These are phyloP conservation scores for Microcos paniculata DNA, from an alignment of 345 rosid species.

Conservation along the genomic window DNA sequence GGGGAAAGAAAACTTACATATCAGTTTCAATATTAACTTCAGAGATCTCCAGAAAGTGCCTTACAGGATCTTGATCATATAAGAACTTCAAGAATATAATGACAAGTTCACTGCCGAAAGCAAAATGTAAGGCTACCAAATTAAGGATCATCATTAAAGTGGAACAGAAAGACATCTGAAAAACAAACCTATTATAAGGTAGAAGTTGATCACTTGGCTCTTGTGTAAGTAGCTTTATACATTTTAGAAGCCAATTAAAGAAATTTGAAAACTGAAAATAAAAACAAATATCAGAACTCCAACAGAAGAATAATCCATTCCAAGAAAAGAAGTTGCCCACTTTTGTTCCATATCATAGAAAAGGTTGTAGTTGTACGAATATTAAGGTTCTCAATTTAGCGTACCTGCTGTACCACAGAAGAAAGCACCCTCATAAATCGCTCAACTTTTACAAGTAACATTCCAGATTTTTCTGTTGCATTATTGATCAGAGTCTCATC, in stretches of 20 bases:
- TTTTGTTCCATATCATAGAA: not conserved
- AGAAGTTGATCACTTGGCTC: constrained; percentile 88
- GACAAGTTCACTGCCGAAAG: constrained; percentile 78
- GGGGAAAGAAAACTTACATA: constrained; percentile 65
- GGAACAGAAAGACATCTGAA: constrained; percentile 17
- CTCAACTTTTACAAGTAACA: constrained; percentile 79
- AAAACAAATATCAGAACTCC: constrained; percentile 16
- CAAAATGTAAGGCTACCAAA: constrained; percentile 21
- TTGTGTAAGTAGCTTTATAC: constrained; percentile 81
- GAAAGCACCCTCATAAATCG: constrained; percentile 80
- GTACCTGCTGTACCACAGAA: constrained; percentile 80
- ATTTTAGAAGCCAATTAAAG: constrained; percentile 86
- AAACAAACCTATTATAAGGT: constrained; percentile 66
- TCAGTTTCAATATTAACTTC: constrained; percentile 64
- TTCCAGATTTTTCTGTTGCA: constrained; percentile 79
- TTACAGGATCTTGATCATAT: constrained; percentile 90
- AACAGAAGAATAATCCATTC: constrained; percentile 7
- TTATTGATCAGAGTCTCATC: constrained; percentile 63
- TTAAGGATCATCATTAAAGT: constrained; percentile 1
- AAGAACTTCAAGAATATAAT: constrained; percentile 85
- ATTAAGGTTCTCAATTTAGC: constrained; percentile 19
- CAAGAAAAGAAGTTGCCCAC: not conserved
- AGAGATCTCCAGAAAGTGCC: constrained; percentile 61
- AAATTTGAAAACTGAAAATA: constrained; percentile 79
- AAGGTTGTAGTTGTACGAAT: not conserved